Conservation (phyloP, 2,329 filamentous ascomycete species). For the Xylariaceae sp. region DNA sequence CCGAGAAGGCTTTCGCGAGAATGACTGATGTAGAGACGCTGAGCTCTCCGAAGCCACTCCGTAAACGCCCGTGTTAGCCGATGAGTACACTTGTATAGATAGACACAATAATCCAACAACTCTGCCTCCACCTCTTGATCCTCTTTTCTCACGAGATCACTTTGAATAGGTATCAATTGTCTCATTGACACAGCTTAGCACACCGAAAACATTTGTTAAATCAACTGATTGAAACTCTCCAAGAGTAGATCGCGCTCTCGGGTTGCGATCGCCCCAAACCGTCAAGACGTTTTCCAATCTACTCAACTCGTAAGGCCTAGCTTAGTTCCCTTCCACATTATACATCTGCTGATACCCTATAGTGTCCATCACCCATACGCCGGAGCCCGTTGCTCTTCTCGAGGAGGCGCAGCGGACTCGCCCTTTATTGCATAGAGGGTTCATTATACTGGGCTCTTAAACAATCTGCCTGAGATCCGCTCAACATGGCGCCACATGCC, state of each 20-base stretch:
- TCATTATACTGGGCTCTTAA: neutral
- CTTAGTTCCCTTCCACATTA: slow-evolving; percentile 16
- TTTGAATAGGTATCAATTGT: too few species aligned
- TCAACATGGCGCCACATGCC: slow-evolving; percentile 90
- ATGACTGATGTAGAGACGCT: too few species aligned
- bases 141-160: too few species aligned
- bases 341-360: slow-evolving; percentile 15
- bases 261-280: slow-evolving; percentile 57
- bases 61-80: too few species aligned
- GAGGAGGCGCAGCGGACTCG: slow-evolving; percentile 75
- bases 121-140: too few species aligned
- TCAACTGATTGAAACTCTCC: neutral
- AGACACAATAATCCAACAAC: too few species aligned
- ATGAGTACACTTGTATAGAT: too few species aligned
- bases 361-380: slow-evolving; percentile 96
- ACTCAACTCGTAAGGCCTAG: slow-evolving; percentile 76
- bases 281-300: slow-evolving; percentile 99
- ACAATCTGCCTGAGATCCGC: neutral
- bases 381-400: slow-evolving; percentile 88
- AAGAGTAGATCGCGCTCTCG: slow-evolving; percentile 48
- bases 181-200: too few species aligned
- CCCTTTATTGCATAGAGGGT: slow-evolving; percentile 51
- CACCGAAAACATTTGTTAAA: too few species aligned
- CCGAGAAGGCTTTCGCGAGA: too few species aligned
- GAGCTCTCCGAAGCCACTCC: too few species aligned